These are phyloP conservation scores for Pythium dissimile DNA, from an alignment of 352 stramenopile species.

Conservation along the genomic window DNA sequence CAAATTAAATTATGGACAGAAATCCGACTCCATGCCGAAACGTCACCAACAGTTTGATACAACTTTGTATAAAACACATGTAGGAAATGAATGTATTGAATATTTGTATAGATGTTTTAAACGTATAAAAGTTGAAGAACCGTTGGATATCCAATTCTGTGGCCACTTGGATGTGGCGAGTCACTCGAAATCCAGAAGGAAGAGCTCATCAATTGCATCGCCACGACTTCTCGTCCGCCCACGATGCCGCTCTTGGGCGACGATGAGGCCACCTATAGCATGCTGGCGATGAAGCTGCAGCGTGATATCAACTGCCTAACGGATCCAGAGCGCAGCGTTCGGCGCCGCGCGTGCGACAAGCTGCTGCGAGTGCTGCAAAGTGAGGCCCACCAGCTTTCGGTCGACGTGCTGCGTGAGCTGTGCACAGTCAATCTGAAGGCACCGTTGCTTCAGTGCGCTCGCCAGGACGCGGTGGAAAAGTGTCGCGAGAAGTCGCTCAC, in stretches of 20 bases:
- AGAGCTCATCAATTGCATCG: no score
- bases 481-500: slow-evolving; percentile 68
- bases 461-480: slow-evolving; percentile 63
- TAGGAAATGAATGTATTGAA: no score
- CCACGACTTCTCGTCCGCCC: background rate
- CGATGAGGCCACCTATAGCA: slow-evolving; percentile 48
- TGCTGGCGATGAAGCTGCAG: slow-evolving; percentile 78
- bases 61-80: slow-evolving; percentile 7
- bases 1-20: no score
- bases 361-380: slow-evolving; percentile 49
- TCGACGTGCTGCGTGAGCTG: slow-evolving; percentile 37
- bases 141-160: slow-evolving; percentile 6
- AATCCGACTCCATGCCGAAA: no score
- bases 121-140: no score
- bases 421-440: slow-evolving; percentile 41
- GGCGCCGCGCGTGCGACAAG: slow-evolving; percentile 69
- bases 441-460: slow-evolving; percentile 46
- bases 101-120: slow-evolving; percentile 1
- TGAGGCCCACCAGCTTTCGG: slow-evolving; percentile 35
- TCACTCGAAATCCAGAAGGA: background rate
- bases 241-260: slow-evolving; percentile 43
- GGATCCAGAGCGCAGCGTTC: slow-evolving; percentile 66
- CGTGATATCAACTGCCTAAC: slow-evolving; percentile 78
- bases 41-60: no score
- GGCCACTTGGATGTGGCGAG: background rate